Conservation (phyloP, 345 rosid species). For the Geranium rotundifolium region DNA sequence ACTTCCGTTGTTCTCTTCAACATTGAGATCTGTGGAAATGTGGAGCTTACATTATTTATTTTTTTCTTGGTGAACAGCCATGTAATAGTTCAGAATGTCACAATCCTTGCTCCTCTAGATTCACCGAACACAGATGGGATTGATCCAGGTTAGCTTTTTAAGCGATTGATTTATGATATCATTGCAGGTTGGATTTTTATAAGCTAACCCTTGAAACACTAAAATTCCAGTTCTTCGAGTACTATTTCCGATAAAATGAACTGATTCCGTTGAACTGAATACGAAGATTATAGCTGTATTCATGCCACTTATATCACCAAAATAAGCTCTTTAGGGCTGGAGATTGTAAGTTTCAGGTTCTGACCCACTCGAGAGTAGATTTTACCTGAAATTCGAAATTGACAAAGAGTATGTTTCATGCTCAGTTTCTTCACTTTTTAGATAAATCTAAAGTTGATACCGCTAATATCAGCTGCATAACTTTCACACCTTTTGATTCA, state of each 20-base stretch:
- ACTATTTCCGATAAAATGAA: neutral
- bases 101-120: constrained; percentile 84
- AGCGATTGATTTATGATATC: neutral
- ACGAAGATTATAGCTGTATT: no score
- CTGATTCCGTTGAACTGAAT: no score
- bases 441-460: neutral
- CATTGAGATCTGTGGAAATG: constrained; percentile 20
- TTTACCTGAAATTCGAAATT: no score
- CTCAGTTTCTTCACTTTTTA: neutral
- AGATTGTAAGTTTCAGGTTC: no score
- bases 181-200: constrained; percentile 4
- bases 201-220: neutral
- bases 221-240: neutral
- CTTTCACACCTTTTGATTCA: neutral
- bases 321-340: no score
- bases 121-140: constrained; percentile 97
- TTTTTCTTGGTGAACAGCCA: constrained; percentile 53
- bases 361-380: no score
- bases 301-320: no score
- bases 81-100: constrained; percentile 68
- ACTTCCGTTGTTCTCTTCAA: no score
- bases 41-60: constrained; percentile 27
- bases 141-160: constrained; percentile 67
- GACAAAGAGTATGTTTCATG: no score
- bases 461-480: neutral